A percentile compares a stretch with the other conserved stretches of the same genome.
Evolutionary conservation across 2,329 filamentous ascomycete species (phyloP).

Genomic region (Pseudogymnoascus sp.): DNA sequence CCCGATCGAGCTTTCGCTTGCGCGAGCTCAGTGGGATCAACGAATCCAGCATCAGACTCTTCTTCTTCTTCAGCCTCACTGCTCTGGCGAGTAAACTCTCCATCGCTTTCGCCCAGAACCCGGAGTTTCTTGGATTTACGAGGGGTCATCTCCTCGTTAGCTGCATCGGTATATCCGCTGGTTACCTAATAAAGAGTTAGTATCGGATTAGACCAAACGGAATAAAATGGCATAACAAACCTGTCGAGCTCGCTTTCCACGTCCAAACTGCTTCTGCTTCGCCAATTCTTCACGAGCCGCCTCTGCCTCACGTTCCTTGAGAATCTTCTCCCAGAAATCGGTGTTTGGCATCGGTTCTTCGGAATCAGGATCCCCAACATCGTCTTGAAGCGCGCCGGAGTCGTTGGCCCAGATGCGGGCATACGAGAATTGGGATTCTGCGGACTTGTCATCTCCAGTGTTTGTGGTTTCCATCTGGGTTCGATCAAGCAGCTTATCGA

Average conservation of each 20-base stretch:
- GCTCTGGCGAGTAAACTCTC: constrained; percentile 12
- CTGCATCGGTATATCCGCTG: constrained; percentile 11
- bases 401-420: constrained; percentile 91
- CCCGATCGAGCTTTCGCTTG: not conserved
- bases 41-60: not conserved
- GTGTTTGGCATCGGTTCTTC: constrained; percentile 50
- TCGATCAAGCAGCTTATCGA: constrained; percentile 88
- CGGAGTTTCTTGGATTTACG: not conserved
- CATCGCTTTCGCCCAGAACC: constrained; percentile 7
- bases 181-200: constrained; percentile 8
- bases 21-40: not conserved
- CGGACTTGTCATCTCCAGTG: constrained; percentile 51
- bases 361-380: constrained; percentile 45
- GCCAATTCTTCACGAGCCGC: constrained; percentile 64
- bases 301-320: constrained; percentile 71
- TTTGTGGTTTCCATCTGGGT: constrained; percentile 68
- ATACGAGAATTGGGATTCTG: constrained; percentile 78
- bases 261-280: constrained; percentile 68
- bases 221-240: constrained; percentile 17
- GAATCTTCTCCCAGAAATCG: constrained; percentile 82
- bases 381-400: constrained; percentile 56
- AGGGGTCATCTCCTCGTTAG: constrained; percentile 12
- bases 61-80: constrained; percentile 13
- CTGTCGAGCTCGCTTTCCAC: constrained; percentile 57
- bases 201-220: not conserved